phyloP scores from a whole-genome alignment of 805 yeast genomes.

The Pichia sporocuriosa region DNA sequence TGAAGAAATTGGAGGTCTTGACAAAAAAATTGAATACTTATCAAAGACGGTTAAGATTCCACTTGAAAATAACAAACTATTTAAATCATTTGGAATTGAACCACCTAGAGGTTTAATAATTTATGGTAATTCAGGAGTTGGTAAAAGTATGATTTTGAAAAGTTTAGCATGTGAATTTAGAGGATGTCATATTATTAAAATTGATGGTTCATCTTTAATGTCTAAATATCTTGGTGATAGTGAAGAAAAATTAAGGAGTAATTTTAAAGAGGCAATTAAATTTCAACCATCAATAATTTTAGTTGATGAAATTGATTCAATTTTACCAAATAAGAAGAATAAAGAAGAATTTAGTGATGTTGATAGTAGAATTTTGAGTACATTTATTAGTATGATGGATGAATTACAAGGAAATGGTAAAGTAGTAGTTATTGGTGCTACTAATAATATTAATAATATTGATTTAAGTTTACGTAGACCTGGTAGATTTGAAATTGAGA shows the following conservation, averaged over 20 bases:
- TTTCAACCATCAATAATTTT: conserved; percentile 85
- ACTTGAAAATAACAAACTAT: conserved; percentile 65
- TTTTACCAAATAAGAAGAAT: conserved; percentile 75
- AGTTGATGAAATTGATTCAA: conserved; percentile 89
- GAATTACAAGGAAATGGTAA: conserved; percentile 55
- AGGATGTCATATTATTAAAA: conserved; percentile 76
- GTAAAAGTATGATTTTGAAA: conserved; percentile 81
- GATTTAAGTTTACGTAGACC: conserved; percentile 90
- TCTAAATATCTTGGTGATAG: conserved; percentile 94
- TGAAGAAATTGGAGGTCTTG: conserved; percentile 67
- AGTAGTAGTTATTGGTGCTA: conserved; percentile 78
- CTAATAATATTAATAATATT: conserved; percentile 84
- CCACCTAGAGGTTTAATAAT: conserved; percentile 90
- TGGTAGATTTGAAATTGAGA: conserved; percentile 89
- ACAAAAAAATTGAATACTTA: conserved; percentile 52
- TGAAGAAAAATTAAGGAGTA: conserved; percentile 72
- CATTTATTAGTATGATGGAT: conserved; percentile 76
- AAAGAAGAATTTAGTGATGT: conserved; percentile 82
- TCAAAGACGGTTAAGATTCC: conserved; percentile 74
- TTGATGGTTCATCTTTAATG: conserved; percentile 87
- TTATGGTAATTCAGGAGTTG: conserved; percentile 98
- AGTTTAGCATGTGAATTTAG: conserved; percentile 68
- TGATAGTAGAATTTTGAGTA: conserved; percentile 85
- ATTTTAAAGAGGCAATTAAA: conserved; percentile 76
- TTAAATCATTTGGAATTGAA: conserved; percentile 75